Percentiles rank a stretch among this genome's conserved stretches.
phyloP scores from a whole-genome alignment of 225 moss, liverwort and hornwort species.

The Takakia lepidozioides region DNA sequence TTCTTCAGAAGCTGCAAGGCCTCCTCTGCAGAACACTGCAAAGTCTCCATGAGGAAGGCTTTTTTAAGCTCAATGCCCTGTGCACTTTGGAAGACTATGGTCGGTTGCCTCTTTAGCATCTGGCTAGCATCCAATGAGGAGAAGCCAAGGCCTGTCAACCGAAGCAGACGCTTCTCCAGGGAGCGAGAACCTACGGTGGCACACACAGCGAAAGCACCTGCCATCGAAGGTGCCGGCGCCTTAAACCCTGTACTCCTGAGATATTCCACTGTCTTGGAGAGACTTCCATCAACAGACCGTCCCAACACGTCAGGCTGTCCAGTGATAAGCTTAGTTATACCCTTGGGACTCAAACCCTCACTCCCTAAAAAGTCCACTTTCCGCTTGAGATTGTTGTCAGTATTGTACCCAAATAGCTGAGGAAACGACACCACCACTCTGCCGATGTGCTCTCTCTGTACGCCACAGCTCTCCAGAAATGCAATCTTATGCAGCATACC shows the following conservation, averaged over 20 bases:
- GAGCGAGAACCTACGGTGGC: conserved; percentile 3
- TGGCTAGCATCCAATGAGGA: conserved; percentile 1
- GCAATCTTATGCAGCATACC: conserved; percentile 37
- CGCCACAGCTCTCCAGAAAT: conserved; percentile 41
- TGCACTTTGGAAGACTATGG: conserved; percentile 1
- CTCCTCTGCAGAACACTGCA: conserved; percentile 23
- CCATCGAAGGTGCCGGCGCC: neutral
- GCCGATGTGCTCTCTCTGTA: conserved; percentile 34
- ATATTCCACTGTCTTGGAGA: conserved; percentile 36
- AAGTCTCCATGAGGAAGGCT: conserved; percentile 25
- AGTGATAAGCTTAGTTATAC: conserved; percentile 35
- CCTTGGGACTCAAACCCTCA: conserved; percentile 27
- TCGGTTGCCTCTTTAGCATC: conserved; percentile 2
- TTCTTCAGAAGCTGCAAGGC: conserved; percentile 21
- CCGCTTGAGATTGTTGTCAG: conserved; percentile 35
- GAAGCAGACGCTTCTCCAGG: conserved; percentile 5
- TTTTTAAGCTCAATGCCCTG: conserved; percentile 5
- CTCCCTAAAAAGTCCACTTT: conserved; percentile 36
- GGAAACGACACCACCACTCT: conserved; percentile 35
- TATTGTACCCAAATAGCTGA: conserved; percentile 25
- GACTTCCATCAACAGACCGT: conserved; percentile 29
- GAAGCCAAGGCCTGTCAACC: conserved; percentile 1
- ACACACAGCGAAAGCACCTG: conserved; percentile 2
- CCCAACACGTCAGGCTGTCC: conserved; percentile 32
- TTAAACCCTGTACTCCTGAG: conserved; percentile 23